A percentile compares a stretch with the other conserved stretches of the same genome.
Conservation (phyloP, 164 flowering plant genomes). For the Magnolia kwangsiensis region DNA sequence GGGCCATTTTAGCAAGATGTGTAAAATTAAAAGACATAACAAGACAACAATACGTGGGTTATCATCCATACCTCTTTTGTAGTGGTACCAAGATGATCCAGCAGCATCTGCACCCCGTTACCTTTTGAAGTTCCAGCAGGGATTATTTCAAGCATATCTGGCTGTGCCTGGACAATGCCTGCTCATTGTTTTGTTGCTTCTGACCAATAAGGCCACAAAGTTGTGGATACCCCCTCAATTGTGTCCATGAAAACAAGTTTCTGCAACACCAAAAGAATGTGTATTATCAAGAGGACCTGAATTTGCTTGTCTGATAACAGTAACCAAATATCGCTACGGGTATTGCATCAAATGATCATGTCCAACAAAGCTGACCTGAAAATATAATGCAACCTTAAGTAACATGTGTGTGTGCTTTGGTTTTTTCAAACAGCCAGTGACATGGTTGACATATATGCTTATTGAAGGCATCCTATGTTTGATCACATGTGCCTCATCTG, state of each 20-base stretch:
- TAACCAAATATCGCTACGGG: not conserved
- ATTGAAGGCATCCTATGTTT: no score
- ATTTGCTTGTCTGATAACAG: not conserved
- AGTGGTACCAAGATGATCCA: constrained; percentile 73
- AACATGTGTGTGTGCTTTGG: no score
- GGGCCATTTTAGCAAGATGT: not conserved
- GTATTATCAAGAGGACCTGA: not conserved
- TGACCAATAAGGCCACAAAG: constrained; percentile 83
- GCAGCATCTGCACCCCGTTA: constrained; percentile 71
- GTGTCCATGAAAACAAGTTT: constrained; percentile 81
- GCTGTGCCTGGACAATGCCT: constrained; percentile 71
- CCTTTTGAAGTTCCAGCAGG: constrained; percentile 87
- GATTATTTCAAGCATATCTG: constrained; percentile 90
- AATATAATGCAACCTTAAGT: no score
- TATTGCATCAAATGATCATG: not conserved
- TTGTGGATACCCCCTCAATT: constrained; percentile 51
- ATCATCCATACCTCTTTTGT: constrained; percentile 58
- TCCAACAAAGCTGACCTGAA: not conserved
- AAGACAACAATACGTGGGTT: not conserved
- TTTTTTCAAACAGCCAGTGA: no score
- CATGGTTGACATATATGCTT: no score
- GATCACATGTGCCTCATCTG: no score
- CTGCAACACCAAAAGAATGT: constrained; percentile 37
- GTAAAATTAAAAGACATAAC: not conserved
- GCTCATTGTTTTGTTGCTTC: constrained; percentile 71